Evolutionary conservation across 768 basidiomycete species (phyloP).

Genomic region (Mrakia frigida): DNA sequence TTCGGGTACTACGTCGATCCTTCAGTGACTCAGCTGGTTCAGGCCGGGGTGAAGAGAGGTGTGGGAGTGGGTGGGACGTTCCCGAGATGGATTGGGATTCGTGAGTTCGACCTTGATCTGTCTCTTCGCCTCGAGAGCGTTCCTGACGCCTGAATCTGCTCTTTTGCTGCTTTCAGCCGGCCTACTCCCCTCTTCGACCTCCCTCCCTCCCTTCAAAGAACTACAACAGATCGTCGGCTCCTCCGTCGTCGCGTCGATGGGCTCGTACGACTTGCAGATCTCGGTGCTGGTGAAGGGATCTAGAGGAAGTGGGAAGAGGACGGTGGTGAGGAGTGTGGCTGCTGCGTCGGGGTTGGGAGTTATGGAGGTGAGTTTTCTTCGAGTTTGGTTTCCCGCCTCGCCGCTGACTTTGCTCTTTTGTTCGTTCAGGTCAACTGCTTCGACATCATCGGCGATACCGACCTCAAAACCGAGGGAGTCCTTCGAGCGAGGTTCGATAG

Average conservation of each 20-base stretch:
- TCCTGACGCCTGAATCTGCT: background rate
- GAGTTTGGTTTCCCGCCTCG: background rate
- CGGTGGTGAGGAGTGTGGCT: constrained; percentile 49
- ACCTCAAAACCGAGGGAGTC: constrained; percentile 65
- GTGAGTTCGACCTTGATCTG: constrained; percentile 46
- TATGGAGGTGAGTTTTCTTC: constrained; percentile 56
- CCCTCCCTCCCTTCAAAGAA: constrained; percentile 12
- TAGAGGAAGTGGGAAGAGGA: constrained; percentile 75
- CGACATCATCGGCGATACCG: constrained; percentile 70
- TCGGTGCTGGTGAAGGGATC: constrained; percentile 73
- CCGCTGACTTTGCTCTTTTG: background rate
- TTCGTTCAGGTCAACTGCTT: constrained; percentile 71
- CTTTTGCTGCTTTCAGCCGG: background rate
- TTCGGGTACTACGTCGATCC: constrained; percentile 82
- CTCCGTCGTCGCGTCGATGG: constrained; percentile 54
- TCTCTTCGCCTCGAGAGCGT: background rate
- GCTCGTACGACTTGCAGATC: constrained; percentile 60
- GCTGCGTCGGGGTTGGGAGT: constrained; percentile 65
- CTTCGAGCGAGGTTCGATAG: constrained; percentile 69
- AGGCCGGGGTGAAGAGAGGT: constrained; percentile 69
- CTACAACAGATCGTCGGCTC: constrained; percentile 60
- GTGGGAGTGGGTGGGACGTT: constrained; percentile 54
- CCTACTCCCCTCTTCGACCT: background rate
- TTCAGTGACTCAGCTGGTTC: constrained; percentile 64
- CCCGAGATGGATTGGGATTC: constrained; percentile 51